A percentile compares a stretch with the other conserved stretches of the same genome.
Evolutionary conservation across 345 rosid species (phyloP).

Genomic region (Populus deltoides): DNA sequence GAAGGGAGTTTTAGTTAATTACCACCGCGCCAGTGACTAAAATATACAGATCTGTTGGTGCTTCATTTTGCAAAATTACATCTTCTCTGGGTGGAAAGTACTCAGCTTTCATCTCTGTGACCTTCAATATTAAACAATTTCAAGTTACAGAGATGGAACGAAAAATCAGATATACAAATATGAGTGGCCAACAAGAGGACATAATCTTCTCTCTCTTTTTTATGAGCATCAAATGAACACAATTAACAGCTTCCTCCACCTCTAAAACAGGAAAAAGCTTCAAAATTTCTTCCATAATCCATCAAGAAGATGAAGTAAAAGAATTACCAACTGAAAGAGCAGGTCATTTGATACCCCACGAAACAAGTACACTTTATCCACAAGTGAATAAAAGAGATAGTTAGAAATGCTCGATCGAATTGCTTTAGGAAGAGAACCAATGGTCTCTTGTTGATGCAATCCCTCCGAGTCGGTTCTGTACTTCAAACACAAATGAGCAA

Average conservation of each 20-base stretch:
- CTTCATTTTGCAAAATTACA: constrained; percentile 85
- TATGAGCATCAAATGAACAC: background rate
- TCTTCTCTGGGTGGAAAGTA: constrained; percentile 94
- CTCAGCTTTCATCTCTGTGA: constrained; percentile 88
- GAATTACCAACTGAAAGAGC: constrained; percentile 84
- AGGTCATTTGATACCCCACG: constrained; percentile 86
- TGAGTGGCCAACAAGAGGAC: background rate
- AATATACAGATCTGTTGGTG: constrained; percentile 80
- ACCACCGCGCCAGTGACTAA: constrained; percentile 83
- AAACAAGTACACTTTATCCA: constrained; percentile 75
- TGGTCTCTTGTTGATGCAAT: constrained; percentile 81
- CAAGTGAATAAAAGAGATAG: constrained; percentile 68
- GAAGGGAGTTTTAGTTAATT: constrained; percentile 13
- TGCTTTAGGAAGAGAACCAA: constrained; percentile 84
- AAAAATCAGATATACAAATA: background rate
- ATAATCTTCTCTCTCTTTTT: too few relatives aligned
- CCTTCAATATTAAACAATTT: constrained; percentile 36
- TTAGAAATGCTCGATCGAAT: constrained; percentile 77
- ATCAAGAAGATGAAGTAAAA: background rate
- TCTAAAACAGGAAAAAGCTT: background rate
- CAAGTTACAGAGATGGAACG: background rate
- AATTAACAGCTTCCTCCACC: background rate
- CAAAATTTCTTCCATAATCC: background rate
- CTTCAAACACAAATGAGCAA: constrained; percentile 80
- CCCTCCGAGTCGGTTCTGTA: constrained; percentile 87